These are phyloP conservation scores for Effrenium voratum DNA, from an alignment of 73 alveolate species.

Conservation along the genomic window DNA sequence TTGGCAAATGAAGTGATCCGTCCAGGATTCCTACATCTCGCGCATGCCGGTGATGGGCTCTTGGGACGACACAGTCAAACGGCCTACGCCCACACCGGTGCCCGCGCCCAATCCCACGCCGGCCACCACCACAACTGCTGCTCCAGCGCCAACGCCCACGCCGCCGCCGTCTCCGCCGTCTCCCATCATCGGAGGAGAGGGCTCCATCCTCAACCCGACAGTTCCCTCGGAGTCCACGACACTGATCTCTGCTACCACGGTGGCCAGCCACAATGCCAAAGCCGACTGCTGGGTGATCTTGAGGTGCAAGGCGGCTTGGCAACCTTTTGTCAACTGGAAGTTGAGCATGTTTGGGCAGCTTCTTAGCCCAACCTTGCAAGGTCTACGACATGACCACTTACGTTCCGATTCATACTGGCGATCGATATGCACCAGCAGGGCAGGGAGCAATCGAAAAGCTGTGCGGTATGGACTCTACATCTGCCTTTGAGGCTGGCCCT, in stretches of 20 bases:
- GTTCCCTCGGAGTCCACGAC: constrained; percentile 26
- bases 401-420: constrained; percentile 66
- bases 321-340: too few relatives aligned
- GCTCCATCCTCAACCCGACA: constrained; percentile 35
- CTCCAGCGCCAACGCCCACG: neutral
- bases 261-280: neutral
- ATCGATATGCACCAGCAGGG: constrained; percentile 26
- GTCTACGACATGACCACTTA: constrained; percentile 64
- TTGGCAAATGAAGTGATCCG: too few relatives aligned
- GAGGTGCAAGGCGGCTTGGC: constrained; percentile 37
- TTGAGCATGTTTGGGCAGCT: neutral
- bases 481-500: constrained; percentile 53
- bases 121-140: neutral
- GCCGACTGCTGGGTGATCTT: constrained; percentile 58
- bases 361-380: neutral
- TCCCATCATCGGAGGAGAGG: neutral
- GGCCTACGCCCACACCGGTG: constrained; percentile 3
- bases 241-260: neutral
- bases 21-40: constrained; percentile 81
- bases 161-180: constrained; percentile 5
- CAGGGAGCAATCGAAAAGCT: constrained; percentile 29
- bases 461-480: constrained; percentile 52
- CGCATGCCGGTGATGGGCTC: constrained; percentile 69
- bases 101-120: constrained; percentile 16
- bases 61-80: constrained; percentile 7